phyloP scores from a whole-genome alignment of 352 stramenopile genomes.

The Pythium plurisporium region DNA sequence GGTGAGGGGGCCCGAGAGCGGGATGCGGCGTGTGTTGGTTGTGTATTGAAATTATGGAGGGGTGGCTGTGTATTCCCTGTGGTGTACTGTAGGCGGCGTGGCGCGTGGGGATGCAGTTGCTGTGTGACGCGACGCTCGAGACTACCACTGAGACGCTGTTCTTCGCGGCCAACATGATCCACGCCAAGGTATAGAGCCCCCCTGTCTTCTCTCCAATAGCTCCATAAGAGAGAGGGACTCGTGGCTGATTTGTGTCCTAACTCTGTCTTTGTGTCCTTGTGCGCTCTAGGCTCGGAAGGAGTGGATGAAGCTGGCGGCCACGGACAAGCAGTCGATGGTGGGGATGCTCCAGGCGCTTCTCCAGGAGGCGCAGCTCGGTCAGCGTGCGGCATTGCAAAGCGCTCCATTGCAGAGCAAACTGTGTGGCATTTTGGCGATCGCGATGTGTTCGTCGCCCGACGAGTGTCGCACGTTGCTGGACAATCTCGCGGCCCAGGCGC shows the following conservation, averaged over 20 bases:
- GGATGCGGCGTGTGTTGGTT: too few species aligned
- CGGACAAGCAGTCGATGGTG: conserved; percentile 34
- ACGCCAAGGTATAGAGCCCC: conserved; percentile 39
- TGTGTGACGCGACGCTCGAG: conserved; percentile 46
- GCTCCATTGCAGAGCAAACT: conserved; percentile 52
- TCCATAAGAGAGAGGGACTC: not conserved
- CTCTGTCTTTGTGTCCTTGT: not conserved
- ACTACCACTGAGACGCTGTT: conserved; percentile 47
- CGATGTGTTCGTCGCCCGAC: conserved; percentile 46
- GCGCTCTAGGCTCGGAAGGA: conserved; percentile 41
- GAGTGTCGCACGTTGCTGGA: conserved; percentile 43
- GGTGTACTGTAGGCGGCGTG: conserved; percentile 32
- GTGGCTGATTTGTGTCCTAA: not conserved
- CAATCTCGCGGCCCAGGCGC: conserved; percentile 24
- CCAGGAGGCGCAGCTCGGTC: conserved; percentile 26
- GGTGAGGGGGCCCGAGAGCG: conserved; percentile 14
- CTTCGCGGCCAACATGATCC: conserved; percentile 73
- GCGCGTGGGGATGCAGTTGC: conserved; percentile 41
- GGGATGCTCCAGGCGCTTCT: conserved; percentile 34
- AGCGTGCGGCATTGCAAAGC: conserved; percentile 19
- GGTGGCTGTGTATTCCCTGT: too few species aligned
- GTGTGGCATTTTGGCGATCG: conserved; percentile 52
- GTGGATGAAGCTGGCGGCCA: conserved; percentile 41
- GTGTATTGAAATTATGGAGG: too few species aligned
- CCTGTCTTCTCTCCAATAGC: too few species aligned